phyloP scores from a whole-genome alignment of 352 stramenopile genomes.

The Plasmopara viticola region DNA sequence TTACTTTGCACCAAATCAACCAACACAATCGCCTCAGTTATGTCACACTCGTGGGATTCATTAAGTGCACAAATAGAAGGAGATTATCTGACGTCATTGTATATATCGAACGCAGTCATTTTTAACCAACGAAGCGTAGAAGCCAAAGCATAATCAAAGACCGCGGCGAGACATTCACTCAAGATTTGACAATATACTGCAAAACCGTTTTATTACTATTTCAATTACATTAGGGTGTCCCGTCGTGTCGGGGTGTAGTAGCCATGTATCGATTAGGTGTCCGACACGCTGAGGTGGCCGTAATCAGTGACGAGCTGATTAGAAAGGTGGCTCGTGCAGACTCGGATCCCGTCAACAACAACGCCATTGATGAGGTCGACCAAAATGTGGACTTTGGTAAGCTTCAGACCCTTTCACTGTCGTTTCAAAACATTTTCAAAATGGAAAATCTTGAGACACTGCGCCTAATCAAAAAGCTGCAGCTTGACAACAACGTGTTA shows the following conservation, averaged over 20 bases:
- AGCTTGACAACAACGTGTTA: constrained; percentile 94
- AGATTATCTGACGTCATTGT: no score
- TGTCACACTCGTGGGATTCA: no score
- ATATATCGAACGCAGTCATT: no score
- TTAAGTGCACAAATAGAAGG: no score
- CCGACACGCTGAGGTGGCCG: constrained; percentile 64
- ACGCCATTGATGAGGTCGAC: constrained; percentile 58
- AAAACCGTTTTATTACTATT: constrained; percentile 23
- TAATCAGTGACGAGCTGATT: constrained; percentile 80
- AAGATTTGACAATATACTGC: constrained; percentile 12
- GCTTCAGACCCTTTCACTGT: constrained; percentile 77
- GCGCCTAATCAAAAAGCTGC: constrained; percentile 83
- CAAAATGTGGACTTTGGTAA: constrained; percentile 69
- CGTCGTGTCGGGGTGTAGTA: not conserved
- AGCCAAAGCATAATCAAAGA: no score
- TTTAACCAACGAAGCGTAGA: no score
- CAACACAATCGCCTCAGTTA: no score
- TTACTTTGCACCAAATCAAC: no score
- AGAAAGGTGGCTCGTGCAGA: constrained; percentile 54
- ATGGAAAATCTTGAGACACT: constrained; percentile 93
- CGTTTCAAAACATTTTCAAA: constrained; percentile 91
- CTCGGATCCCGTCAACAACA: constrained; percentile 59
- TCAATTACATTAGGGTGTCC: constrained; percentile 12
- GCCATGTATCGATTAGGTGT: constrained; percentile 69
- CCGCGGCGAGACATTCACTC: no score